Evolutionary conservation across 192 early-diverging fungal genomes (phyloP).

Genomic region (Phycomyces blakesleeanus): DNA sequence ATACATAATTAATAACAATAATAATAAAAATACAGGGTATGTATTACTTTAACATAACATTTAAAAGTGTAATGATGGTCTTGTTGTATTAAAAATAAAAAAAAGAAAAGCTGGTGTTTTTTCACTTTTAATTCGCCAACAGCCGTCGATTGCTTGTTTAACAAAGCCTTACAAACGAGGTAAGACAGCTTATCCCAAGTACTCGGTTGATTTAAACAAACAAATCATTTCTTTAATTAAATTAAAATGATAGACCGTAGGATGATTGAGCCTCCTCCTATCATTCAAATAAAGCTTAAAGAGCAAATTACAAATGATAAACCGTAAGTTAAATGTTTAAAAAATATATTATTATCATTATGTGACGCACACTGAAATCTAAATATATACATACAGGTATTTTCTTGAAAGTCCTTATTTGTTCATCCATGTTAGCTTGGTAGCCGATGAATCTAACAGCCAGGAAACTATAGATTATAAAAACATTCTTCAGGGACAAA

Average conservation of each 20-base stretch:
- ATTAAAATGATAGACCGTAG: conserved; percentile 12
- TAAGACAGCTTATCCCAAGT: too few relatives aligned
- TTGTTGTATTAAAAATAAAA: too few relatives aligned
- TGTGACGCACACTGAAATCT: too few relatives aligned
- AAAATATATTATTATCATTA: too few relatives aligned
- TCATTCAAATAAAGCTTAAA: conserved; percentile 22
- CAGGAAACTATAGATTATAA: too few relatives aligned
- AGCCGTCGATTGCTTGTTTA: conserved; percentile 11
- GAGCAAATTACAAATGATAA: conserved; percentile 4
- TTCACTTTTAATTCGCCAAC: conserved; percentile 13
- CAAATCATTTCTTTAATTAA: background rate
- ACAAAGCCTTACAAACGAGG: conserved; percentile 18
- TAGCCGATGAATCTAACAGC: conserved; percentile 69
- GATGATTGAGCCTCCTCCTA: conserved; percentile 22
- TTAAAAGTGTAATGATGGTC: too few relatives aligned
- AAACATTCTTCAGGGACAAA: conserved; percentile 76
- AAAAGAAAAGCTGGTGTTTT: conserved; percentile 4
- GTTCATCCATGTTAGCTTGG: conserved; percentile 89
- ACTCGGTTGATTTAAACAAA: background rate
- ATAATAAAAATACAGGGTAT: too few relatives aligned
- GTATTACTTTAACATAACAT: too few relatives aligned
- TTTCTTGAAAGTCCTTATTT: conserved; percentile 80
- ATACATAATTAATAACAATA: too few relatives aligned
- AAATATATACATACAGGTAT: too few relatives aligned
- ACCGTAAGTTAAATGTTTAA: conserved; percentile 6